A percentile compares a stretch with the other conserved stretches of the same genome.
These are phyloP conservation scores for Didymella exigua DNA, from an alignment of 2,329 filamentous ascomycete genomes.

Conservation along the genomic window DNA sequence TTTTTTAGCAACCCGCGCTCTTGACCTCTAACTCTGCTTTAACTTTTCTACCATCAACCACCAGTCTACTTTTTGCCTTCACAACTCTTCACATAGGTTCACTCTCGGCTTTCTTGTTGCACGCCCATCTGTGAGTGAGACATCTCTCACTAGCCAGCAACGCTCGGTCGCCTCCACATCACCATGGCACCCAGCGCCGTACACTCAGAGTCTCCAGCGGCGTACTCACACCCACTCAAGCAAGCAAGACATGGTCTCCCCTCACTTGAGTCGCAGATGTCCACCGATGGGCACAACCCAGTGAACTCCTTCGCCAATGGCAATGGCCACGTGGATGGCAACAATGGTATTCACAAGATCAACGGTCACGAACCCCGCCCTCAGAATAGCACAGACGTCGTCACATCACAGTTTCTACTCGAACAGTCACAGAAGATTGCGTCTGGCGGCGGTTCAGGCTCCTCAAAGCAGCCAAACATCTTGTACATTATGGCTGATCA, in stretches of 20 bases:
- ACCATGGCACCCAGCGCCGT: conserved; percentile 42
- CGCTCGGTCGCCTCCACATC: not conserved
- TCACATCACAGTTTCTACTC: conserved; percentile 36
- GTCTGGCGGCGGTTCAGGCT: conserved; percentile 14
- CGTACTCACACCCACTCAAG: conserved; percentile 24
- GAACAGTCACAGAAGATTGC: conserved; percentile 35
- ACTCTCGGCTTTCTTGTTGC: not conserved
- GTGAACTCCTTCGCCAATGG: conserved; percentile 23
- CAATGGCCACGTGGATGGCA: conserved; percentile 22
- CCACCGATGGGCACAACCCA: conserved; percentile 23
- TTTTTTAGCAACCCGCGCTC: not conserved
- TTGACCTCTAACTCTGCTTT: not conserved
- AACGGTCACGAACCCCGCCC: conserved; percentile 21
- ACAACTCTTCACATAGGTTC: not conserved
- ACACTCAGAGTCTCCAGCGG: conserved; percentile 28
- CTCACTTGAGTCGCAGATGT: conserved; percentile 32
- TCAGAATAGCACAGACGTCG: conserved; percentile 26
- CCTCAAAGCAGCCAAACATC: conserved; percentile 68
- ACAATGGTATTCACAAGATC: conserved; percentile 18
- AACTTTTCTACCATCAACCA: not conserved
- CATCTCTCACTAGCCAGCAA: not conserved
- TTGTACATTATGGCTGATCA: conserved; percentile 98
- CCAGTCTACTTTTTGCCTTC: not conserved
- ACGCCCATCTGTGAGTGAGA: not conserved
- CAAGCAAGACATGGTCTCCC: conserved; percentile 26